Conservation (phyloP, 192 early-diverging fungal species). For the Glomus cerebriforme region DNA sequence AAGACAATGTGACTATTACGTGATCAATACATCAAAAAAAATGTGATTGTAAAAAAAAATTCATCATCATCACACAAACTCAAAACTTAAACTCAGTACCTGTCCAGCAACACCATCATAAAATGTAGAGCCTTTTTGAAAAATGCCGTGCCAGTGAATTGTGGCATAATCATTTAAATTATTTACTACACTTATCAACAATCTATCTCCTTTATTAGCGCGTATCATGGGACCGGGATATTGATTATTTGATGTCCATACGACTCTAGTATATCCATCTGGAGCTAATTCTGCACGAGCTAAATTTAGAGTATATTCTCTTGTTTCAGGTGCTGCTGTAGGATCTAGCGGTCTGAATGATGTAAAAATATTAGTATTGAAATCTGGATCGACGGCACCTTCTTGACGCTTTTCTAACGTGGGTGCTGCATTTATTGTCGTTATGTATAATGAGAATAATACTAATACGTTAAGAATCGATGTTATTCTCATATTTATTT, state of each 20-base stretch:
- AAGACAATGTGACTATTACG: conserved; percentile 64
- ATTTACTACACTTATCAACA: not conserved
- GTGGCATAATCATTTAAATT: not conserved
- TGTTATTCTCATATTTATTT: not conserved
- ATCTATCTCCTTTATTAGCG: not conserved
- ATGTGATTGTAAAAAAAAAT: too few species aligned
- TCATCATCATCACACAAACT: too few species aligned
- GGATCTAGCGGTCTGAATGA: not conserved
- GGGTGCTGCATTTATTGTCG: not conserved
- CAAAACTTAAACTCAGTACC: not conserved
- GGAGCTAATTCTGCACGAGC: not conserved
- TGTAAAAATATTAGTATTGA: not conserved
- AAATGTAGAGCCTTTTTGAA: conserved; percentile 71
- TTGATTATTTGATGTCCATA: not conserved
- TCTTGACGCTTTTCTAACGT: not conserved
- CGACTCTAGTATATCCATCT: not conserved
- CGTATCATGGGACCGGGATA: not conserved
- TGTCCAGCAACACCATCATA: conserved; percentile 69
- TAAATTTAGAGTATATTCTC: not conserved
- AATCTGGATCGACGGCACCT: not conserved
- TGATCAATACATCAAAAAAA: too few species aligned
- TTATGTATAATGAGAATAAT: not conserved
- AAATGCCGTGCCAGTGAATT: conserved; percentile 75
- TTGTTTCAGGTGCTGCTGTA: not conserved
- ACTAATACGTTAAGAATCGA: not conserved